phyloP scores from a whole-genome alignment of 73 alveolate species.

The Breviolum minutum region DNA sequence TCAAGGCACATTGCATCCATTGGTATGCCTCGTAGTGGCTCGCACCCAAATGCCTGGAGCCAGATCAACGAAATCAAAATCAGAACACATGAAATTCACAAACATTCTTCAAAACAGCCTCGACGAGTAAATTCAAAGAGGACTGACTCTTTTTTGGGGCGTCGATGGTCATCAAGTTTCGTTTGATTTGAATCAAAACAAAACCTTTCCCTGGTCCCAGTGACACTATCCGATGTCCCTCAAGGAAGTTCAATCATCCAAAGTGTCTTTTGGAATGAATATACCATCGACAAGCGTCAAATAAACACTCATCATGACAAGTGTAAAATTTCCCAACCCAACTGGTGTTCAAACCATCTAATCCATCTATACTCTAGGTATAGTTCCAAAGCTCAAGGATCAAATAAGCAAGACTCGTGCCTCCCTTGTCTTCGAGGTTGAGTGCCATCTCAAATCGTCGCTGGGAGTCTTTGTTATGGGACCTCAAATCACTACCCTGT shows the following conservation, averaged over 20 bases:
- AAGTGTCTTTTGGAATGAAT: no score
- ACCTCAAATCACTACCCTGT: not conserved
- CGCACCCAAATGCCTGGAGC: slow-evolving; percentile 63
- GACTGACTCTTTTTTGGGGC: no score
- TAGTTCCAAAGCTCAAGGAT: not conserved
- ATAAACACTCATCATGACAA: no score
- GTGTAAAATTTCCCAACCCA: no score
- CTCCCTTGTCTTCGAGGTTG: slow-evolving; percentile 61
- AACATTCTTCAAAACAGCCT: no score
- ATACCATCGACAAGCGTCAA: no score
- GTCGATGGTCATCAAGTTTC: no score
- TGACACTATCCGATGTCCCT: no score
- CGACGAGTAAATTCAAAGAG: no score
- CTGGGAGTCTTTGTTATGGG: slow-evolving; percentile 33
- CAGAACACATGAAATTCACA: not conserved
- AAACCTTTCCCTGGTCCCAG: no score
- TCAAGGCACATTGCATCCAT: slow-evolving; percentile 24
- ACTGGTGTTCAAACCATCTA: not conserved
- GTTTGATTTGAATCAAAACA: no score
- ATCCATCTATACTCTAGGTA: not conserved
- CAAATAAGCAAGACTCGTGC: not conserved
- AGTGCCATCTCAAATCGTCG: slow-evolving; percentile 77
- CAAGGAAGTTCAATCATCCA: no score
- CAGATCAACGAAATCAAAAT: not conserved
- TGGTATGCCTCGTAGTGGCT: slow-evolving; percentile 55